phyloP scores from a whole-genome alignment of 2,329 filamentous ascomycete species.

The Dothideomycetes sp. region DNA sequence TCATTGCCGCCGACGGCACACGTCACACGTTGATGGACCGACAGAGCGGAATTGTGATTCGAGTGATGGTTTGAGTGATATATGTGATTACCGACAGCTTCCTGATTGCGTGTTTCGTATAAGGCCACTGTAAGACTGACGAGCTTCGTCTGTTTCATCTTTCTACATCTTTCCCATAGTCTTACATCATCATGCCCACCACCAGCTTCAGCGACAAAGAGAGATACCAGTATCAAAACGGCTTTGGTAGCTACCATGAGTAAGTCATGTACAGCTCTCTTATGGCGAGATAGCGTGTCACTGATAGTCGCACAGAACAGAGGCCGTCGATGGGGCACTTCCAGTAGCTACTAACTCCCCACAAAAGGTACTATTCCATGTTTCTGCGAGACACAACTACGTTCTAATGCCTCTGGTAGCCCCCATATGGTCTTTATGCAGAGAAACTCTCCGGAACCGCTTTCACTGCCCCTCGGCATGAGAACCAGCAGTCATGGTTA shows the following conservation, averaged over 20 bases:
- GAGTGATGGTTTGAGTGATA: no score
- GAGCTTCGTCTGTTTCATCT: no score
- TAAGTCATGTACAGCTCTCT: conserved; percentile 29
- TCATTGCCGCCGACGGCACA: no score
- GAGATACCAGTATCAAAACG: conserved; percentile 67
- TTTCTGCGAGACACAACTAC: no score
- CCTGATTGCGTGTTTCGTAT: no score
- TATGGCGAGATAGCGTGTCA: neutral
- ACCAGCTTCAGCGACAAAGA: conserved; percentile 53
- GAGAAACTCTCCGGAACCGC: conserved; percentile 56
- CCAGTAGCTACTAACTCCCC: conserved; percentile 71
- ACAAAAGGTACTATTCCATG: conserved; percentile 42
- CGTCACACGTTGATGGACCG: no score
- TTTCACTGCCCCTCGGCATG: conserved; percentile 45
- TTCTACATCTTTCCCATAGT: no score
- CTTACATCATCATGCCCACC: conserved; percentile 52
- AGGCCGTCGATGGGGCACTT: conserved; percentile 63
- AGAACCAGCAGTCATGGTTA: conserved; percentile 49
- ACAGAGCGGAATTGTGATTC: no score
- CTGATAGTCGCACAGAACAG: conserved; percentile 43
- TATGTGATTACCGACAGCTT: no score
- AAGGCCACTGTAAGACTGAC: no score
- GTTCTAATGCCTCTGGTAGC: no score
- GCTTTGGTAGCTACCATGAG: conserved; percentile 70
- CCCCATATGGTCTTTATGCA: conserved; percentile 66